These are phyloP conservation scores for Stemphylium vesicarium DNA, from an alignment of 2,329 filamentous ascomycete species.

Conservation along the genomic window DNA sequence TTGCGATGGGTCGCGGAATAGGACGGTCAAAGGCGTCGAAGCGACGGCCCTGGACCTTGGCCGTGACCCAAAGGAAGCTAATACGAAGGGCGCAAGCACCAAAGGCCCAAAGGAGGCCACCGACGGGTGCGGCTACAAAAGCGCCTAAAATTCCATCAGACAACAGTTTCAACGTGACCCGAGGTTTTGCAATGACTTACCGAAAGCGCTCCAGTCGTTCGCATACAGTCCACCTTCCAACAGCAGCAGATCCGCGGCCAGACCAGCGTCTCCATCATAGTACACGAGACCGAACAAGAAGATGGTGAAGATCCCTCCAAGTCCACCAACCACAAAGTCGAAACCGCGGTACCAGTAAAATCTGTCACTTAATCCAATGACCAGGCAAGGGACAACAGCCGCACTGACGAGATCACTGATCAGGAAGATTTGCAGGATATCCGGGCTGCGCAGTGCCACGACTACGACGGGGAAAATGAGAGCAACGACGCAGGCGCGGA, in stretches of 20 bases:
- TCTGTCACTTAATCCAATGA: slow-evolving; percentile 71
- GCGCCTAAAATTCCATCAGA: slow-evolving; percentile 54
- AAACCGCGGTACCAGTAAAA: slow-evolving; percentile 79
- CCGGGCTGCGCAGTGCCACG: slow-evolving; percentile 74
- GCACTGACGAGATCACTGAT: slow-evolving; percentile 82
- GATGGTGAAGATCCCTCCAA: slow-evolving; percentile 78
- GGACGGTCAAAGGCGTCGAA: slow-evolving; percentile 71
- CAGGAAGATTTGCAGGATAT: slow-evolving; percentile 80
- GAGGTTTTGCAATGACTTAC: slow-evolving; percentile 43
- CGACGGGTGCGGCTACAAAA: slow-evolving; percentile 79
- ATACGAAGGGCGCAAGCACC: slow-evolving; percentile 68
- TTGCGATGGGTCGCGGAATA: slow-evolving; percentile 20
- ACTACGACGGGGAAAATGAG: slow-evolving; percentile 77
- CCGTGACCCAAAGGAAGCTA: slow-evolving; percentile 62
- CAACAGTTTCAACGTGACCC: not conserved
- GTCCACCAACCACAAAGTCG: slow-evolving; percentile 77
- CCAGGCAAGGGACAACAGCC: slow-evolving; percentile 74
- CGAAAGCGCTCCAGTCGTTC: slow-evolving; percentile 81
- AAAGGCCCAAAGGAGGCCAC: slow-evolving; percentile 74
- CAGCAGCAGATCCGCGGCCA: slow-evolving; percentile 72
- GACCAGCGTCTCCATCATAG: slow-evolving; percentile 70
- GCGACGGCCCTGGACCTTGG: slow-evolving; percentile 63
- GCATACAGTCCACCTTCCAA: slow-evolving; percentile 76
- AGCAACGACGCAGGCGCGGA: slow-evolving; percentile 71
- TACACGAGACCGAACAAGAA: slow-evolving; percentile 83